Evolutionary conservation across 2,329 filamentous ascomycete genomes (phyloP).

Genomic region (Cordyceps militaris): DNA sequence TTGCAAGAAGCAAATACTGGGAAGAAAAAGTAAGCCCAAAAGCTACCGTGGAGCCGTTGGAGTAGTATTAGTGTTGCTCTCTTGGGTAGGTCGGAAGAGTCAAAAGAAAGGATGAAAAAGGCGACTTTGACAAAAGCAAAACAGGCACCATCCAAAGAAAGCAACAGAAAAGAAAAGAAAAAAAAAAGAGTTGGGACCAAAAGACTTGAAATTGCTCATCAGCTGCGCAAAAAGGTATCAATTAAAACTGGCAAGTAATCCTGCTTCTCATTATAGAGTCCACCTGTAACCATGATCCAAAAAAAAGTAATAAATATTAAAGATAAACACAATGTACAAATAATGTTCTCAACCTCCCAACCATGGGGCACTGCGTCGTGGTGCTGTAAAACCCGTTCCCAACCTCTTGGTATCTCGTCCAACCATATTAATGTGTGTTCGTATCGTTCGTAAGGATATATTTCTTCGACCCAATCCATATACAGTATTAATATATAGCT

Average conservation of each 20-base stretch:
- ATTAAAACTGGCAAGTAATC: background rate
- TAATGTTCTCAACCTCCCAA: slow-evolving; percentile 3
- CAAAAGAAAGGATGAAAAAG: slow-evolving; percentile 7
- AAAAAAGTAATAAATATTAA: background rate
- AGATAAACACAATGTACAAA: background rate
- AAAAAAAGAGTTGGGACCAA: background rate
- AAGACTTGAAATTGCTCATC: background rate
- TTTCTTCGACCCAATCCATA: slow-evolving; percentile 19
- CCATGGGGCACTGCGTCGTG: slow-evolving; percentile 4
- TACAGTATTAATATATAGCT: slow-evolving; percentile 14
- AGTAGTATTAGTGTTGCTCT: background rate
- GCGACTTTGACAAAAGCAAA: background rate
- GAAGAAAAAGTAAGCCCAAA: slow-evolving; percentile 6
- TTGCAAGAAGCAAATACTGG: slow-evolving; percentile 16
- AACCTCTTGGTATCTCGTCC: slow-evolving; percentile 2
- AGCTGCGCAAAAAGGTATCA: background rate
- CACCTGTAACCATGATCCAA: background rate
- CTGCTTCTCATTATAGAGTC: background rate
- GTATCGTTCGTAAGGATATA: slow-evolving; percentile 19
- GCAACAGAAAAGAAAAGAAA: background rate
- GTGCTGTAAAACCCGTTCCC: slow-evolving; percentile 12
- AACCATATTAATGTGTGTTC: slow-evolving; percentile 12
- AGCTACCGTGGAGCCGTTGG: slow-evolving; percentile 16
- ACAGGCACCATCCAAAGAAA: background rate
- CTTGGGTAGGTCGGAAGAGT: background rate